These are phyloP conservation scores for Scedosporium aurantiacum DNA, from an alignment of 2,329 filamentous ascomycete genomes.

Conservation along the genomic window DNA sequence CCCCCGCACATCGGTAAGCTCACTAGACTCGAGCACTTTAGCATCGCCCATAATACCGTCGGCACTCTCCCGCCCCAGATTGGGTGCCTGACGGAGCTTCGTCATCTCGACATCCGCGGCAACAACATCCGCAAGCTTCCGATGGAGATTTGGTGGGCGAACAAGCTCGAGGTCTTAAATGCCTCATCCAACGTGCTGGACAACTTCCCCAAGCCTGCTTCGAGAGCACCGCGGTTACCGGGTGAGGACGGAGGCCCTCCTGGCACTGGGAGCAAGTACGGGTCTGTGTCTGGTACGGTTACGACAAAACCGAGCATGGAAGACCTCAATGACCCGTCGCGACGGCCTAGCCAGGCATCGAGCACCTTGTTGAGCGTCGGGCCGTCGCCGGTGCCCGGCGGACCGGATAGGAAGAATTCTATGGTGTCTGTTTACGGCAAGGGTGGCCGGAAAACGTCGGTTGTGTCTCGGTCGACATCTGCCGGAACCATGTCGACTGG, in stretches of 20 bases:
- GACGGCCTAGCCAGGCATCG: slow-evolving; percentile 78
- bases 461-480: slow-evolving; percentile 54
- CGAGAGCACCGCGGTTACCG: slow-evolving; percentile 52
- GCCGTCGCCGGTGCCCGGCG: slow-evolving; percentile 53
- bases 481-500: slow-evolving; percentile 35
- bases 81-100: slow-evolving; percentile 74
- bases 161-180: slow-evolving; percentile 82
- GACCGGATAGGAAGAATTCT: slow-evolving; percentile 64
- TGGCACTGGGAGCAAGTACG: slow-evolving; percentile 25
- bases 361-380: slow-evolving; percentile 65
- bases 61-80: slow-evolving; percentile 78
- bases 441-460: slow-evolving; percentile 74
- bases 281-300: slow-evolving; percentile 25
- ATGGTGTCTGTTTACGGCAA: slow-evolving; percentile 71
- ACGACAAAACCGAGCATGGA: slow-evolving; percentile 63
- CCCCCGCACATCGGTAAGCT: slow-evolving; percentile 78
- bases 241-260: slow-evolving; percentile 32
- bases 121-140: slow-evolving; percentile 88
- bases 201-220: slow-evolving; percentile 77
- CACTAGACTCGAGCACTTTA: slow-evolving; percentile 77
- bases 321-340: slow-evolving; percentile 52
- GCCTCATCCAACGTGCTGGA: slow-evolving; percentile 90
- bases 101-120: slow-evolving; percentile 76
- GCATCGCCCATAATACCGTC: slow-evolving; percentile 84
- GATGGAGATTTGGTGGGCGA: slow-evolving; percentile 91